Percentiles rank a stretch among this genome's conserved stretches.
phyloP scores from a whole-genome alignment of 768 basidiomycete genomes.

The Clitopilus hobsonii region DNA sequence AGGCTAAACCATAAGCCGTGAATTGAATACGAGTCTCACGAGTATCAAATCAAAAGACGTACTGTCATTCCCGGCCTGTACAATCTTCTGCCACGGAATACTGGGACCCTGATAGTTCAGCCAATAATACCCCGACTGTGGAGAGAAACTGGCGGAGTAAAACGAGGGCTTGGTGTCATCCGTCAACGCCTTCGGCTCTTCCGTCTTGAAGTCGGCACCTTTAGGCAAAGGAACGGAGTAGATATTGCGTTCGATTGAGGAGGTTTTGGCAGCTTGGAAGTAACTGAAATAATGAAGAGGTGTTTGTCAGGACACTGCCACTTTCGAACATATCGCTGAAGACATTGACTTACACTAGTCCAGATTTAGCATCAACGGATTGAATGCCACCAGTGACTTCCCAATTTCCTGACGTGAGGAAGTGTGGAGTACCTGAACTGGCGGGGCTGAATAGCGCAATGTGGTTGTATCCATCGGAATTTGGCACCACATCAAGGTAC shows the following conservation, averaged over 20 bases:
- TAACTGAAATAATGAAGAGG: slow-evolving; percentile 49
- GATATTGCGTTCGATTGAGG: slow-evolving; percentile 78
- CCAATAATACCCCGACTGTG: slow-evolving; percentile 80
- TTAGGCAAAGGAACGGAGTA: slow-evolving; percentile 75
- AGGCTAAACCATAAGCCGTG: slow-evolving; percentile 33
- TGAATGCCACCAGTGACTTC: slow-evolving; percentile 78
- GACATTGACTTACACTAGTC: slow-evolving; percentile 59
- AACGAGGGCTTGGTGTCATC: slow-evolving; percentile 50
- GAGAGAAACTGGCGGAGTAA: slow-evolving; percentile 75
- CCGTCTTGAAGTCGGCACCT: slow-evolving; percentile 25
- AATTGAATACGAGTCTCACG: not conserved
- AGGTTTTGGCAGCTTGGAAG: slow-evolving; percentile 81
- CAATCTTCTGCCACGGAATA: slow-evolving; percentile 83
- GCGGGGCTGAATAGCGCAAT: slow-evolving; percentile 88
- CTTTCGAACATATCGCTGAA: not conserved
- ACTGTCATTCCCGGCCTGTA: slow-evolving; percentile 47
- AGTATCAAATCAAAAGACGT: slow-evolving; percentile 12
- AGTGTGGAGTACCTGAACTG: slow-evolving; percentile 62
- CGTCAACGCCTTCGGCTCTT: slow-evolving; percentile 45
- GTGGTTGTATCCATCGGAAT: slow-evolving; percentile 80
- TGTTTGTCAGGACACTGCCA: slow-evolving; percentile 8
- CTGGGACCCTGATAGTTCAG: slow-evolving; percentile 76
- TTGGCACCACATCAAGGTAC: slow-evolving; percentile 90
- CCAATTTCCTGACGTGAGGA: slow-evolving; percentile 86
- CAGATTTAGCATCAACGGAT: slow-evolving; percentile 63